These are phyloP conservation scores for Cladosporium sphaerospermum DNA, from an alignment of 2,329 filamentous ascomycete genomes.

Conservation along the genomic window DNA sequence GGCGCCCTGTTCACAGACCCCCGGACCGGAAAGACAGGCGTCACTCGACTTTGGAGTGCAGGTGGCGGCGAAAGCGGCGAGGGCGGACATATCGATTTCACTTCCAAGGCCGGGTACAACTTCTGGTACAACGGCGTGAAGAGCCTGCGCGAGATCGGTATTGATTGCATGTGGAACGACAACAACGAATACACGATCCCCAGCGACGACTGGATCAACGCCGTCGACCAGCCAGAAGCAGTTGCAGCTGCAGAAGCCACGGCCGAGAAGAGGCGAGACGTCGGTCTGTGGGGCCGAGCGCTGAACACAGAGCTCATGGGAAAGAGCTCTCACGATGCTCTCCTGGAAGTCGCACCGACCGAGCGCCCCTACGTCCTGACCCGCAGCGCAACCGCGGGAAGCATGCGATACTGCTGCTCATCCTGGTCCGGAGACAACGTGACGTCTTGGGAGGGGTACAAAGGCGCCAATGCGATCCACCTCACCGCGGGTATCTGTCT, in stretches of 20 bases:
- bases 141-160: constrained; percentile 55
- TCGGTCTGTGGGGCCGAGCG: constrained; percentile 64
- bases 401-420: constrained; percentile 63
- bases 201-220: constrained; percentile 59
- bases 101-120: constrained; percentile 57
- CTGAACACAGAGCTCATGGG: constrained; percentile 66
- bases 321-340: constrained; percentile 63
- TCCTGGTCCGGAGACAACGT: constrained; percentile 72
- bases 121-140: constrained; percentile 68
- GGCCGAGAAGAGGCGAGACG: constrained; percentile 38
- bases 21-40: constrained; percentile 41
- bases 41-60: constrained; percentile 64
- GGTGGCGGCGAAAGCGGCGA: constrained; percentile 64
- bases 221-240: constrained; percentile 42
- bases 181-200: constrained; percentile 70
- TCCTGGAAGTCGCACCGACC: constrained; percentile 52
- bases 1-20: constrained; percentile 60
- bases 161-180: constrained; percentile 73
- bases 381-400: constrained; percentile 63
- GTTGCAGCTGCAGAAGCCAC: constrained; percentile 26
- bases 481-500: constrained; percentile 63
- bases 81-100: constrained; percentile 68
- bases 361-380: constrained; percentile 63
- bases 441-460: constrained; percentile 68
- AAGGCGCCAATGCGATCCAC: constrained; percentile 62